A percentile compares a stretch with the other conserved stretches of the same genome.
Conservation (phyloP, 371 early-diverging fungal genomes). For the Syncephalastrum monosporum region DNA sequence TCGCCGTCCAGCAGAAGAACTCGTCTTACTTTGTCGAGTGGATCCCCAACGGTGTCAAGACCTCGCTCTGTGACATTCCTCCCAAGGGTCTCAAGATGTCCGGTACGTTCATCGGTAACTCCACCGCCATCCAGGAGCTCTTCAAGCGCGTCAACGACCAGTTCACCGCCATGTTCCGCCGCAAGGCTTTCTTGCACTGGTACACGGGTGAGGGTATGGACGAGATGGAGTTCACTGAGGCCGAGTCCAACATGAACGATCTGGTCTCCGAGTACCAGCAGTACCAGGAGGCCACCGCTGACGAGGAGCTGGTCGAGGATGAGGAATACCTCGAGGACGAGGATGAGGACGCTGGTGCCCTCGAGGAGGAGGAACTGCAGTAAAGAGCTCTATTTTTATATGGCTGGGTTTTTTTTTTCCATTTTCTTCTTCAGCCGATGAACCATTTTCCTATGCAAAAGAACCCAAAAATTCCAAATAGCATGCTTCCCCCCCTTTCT, state of each 20-base stretch:
- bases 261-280: slow-evolving; percentile 96
- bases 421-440: no score
- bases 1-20: slow-evolving; percentile 90
- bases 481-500: no score
- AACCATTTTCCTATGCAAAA: no score
- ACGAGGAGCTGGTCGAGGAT: slow-evolving; percentile 45
- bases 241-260: slow-evolving; percentile 91
- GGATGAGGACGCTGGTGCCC: no score
- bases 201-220: slow-evolving; percentile 96
- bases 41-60: slow-evolving; percentile 99
- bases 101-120: slow-evolving; percentile 97
- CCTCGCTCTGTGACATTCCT: slow-evolving; percentile 97
- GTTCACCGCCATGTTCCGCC: slow-evolving; percentile 88
- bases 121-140: slow-evolving; percentile 96
- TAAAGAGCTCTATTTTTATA: no score
- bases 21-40: slow-evolving; percentile 97
- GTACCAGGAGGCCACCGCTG: slow-evolving; percentile 86
- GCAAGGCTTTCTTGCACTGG: slow-evolving; percentile 96
- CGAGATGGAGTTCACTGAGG: slow-evolving; percentile 92
- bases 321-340: no score
- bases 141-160: slow-evolving; percentile 97
- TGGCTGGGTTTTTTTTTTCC: no score
- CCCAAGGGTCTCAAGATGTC: slow-evolving; percentile 95
- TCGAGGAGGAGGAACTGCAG: no score
- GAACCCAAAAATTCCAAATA: no score